Conservation (phyloP, 1,139 yeast genomes). For the Lodderomyces jiufengensis region DNA sequence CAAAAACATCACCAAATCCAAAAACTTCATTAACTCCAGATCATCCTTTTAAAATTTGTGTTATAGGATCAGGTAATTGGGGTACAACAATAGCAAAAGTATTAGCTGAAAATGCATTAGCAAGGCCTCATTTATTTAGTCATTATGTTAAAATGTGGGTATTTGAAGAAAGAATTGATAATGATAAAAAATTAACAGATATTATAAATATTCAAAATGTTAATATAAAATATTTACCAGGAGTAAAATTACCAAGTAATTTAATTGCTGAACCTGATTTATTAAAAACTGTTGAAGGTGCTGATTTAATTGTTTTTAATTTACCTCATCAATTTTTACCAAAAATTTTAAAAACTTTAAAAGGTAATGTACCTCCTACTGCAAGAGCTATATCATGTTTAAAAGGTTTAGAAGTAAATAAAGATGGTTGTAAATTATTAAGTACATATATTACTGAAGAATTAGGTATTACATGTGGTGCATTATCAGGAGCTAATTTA, state of each 20-base stretch:
- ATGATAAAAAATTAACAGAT: conserved; percentile 37
- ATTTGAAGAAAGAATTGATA: conserved; percentile 41
- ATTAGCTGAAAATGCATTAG: conserved; percentile 41
- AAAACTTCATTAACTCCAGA: conserved; percentile 20
- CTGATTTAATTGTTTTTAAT: conserved; percentile 45
- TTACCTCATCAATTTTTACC: conserved; percentile 49
- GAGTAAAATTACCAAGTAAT: conserved; percentile 41
- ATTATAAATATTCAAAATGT: conserved; percentile 44
- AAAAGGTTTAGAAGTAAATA: conserved; percentile 46
- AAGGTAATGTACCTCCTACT: conserved; percentile 36
- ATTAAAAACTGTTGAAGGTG: conserved; percentile 37
- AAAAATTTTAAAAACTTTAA: conserved; percentile 34
- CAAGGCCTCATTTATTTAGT: conserved; percentile 38
- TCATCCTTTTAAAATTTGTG: conserved; percentile 38
- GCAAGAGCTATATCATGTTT: conserved; percentile 47
- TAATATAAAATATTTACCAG: conserved; percentile 46
- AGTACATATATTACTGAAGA: conserved; percentile 41
- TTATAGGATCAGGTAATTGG: conserved; percentile 50
- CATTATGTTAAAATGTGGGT: conserved; percentile 48
- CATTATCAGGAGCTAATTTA: conserved; percentile 47
- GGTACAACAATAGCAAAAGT: conserved; percentile 49
- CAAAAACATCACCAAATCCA: conserved; percentile 16
- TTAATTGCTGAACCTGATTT: conserved; percentile 40
- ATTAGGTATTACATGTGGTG: conserved; percentile 45
- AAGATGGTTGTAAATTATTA: conserved; percentile 43